A percentile compares a stretch with the other conserved stretches of the same genome.
These are phyloP conservation scores for Trichoderma reesei DNA, from an alignment of 495 filamentous ascomycete species.

Conservation along the genomic window DNA sequence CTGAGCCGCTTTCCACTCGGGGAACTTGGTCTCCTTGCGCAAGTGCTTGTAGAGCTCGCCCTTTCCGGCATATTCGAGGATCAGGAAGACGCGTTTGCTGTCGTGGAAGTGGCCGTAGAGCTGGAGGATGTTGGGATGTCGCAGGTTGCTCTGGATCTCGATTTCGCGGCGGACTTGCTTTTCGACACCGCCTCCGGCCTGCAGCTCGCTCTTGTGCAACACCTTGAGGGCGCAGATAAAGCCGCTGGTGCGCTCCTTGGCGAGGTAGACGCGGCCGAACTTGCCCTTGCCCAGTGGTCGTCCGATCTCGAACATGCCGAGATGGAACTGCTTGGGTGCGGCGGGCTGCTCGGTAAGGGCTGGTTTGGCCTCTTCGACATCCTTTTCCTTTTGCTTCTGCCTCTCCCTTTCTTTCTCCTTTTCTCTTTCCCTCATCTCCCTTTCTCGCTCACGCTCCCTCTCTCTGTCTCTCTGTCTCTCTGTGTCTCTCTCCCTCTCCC, in stretches of 20 bases:
- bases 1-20: conserved; percentile 92
- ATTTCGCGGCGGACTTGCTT: conserved; percentile 96
- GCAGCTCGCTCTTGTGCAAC: conserved; percentile 86
- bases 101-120: conserved; percentile 97
- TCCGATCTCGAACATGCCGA: conserved; percentile 99
- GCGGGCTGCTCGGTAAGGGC: conserved; percentile 37
- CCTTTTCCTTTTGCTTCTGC: conserved; percentile 10
- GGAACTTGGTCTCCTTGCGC: conserved; percentile 75
- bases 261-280: conserved; percentile 93
- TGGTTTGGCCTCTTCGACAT: conserved; percentile 33
- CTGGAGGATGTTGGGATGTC: conserved; percentile 91
- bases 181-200: conserved; percentile 78
- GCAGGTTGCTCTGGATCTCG: conserved; percentile 92
- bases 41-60: conserved; percentile 97
- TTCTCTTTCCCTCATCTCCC: not conserved
- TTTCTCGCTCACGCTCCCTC: not conserved
- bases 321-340: conserved; percentile 67
- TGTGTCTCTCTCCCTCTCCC: too few species aligned
- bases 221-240: conserved; percentile 98
- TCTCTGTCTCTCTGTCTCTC: not conserved
- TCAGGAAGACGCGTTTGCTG: conserved; percentile 88
- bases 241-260: conserved; percentile 75
- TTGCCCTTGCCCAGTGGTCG: conserved; percentile 94
- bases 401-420: not conserved
- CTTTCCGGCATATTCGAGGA: conserved; percentile 90